Base-by-base conservation (phyloP, 305 asterid species). In the Striga hermonthica region DNA sequence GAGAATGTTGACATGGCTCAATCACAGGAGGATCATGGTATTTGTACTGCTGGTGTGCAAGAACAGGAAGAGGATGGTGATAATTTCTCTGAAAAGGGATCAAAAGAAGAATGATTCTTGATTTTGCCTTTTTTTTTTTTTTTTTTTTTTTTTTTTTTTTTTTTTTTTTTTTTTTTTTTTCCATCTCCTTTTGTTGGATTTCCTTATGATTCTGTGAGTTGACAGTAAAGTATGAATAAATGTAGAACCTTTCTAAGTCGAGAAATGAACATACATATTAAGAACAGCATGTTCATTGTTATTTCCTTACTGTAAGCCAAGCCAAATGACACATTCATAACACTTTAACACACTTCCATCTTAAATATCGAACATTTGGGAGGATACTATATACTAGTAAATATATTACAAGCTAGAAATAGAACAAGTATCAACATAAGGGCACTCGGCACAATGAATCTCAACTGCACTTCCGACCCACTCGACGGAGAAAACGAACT, bases 51-150 rank as follows among this genome's bases (percentile, higher is more conserved):
- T 14, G 68, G 28, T 65, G 58, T 45, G 57, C 84, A 72, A 62
- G 91, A 75, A 73, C 82, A 79, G n/a, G 93, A 81, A 14, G 86
- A 76, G 55, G 79, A 68, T 11, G 59, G 83, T 13, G 81, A 69
- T 60, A 83, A 86, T 43, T 72, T 67, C 38, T 82, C 86, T 11
- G 90, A 71, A 65, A 74, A 81, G 48, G n/a, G 86, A 81, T 69
- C 72, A 79, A 62, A 76, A 71, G 47, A 85, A 78, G 53, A 78
- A 79, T 15, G 92, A 84, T 48, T 76, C 74, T 1, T 86, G 78
- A 81, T 71, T 14, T 56, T 64, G 39, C 53, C 48, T 60, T 47
- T 38, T 3, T 56, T 7, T 10, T 31, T 49, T 11, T 54, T 16
- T 62, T n/a, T 60, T 47, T 38, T 3, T 56, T 7, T 10, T 31